phyloP scores from a whole-genome alignment of 305 asterid species.

The Withania somnifera region DNA sequence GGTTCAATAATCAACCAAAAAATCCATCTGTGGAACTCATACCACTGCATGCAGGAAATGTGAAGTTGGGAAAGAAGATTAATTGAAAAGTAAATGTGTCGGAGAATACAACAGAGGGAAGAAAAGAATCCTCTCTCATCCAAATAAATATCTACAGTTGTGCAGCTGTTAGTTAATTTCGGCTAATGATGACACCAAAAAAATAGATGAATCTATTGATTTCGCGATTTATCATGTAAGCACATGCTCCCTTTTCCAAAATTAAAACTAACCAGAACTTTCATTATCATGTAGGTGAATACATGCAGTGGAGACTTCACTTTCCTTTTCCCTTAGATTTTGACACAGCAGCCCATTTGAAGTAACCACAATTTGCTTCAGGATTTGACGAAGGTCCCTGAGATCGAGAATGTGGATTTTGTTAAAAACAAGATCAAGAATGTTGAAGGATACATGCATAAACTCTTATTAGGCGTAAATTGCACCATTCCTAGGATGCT shows the following conservation, averaged over 20 bases:
- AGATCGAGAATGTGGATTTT: background rate
- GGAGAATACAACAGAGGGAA: background rate
- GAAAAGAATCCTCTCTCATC: background rate
- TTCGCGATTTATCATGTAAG: too few relatives aligned
- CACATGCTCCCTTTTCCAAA: too few relatives aligned
- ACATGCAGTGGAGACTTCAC: constrained; percentile 1
- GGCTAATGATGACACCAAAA: background rate
- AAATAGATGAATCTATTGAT: background rate
- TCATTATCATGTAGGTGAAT: background rate
- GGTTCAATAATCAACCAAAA: background rate
- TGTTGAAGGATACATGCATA: background rate
- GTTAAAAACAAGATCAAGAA: background rate
- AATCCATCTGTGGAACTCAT: background rate
- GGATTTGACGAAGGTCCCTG: constrained; percentile 94
- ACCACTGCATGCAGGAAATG: background rate
- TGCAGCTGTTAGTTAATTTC: background rate
- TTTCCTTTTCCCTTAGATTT: constrained; percentile 41
- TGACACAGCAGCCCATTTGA: constrained; percentile 78
- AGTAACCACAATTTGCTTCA: constrained; percentile 92
- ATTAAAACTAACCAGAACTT: constrained; percentile 12
- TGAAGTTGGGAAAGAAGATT: background rate
- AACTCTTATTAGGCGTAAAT: background rate
- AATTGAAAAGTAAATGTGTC: background rate
- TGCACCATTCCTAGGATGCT: background rate
- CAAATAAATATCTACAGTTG: background rate